Evolutionary conservation across 2,329 filamentous ascomycete genomes (phyloP), one percentile per base, ranked within the genome.

Genomic region (Ceratocystis huliohia): DNA sequence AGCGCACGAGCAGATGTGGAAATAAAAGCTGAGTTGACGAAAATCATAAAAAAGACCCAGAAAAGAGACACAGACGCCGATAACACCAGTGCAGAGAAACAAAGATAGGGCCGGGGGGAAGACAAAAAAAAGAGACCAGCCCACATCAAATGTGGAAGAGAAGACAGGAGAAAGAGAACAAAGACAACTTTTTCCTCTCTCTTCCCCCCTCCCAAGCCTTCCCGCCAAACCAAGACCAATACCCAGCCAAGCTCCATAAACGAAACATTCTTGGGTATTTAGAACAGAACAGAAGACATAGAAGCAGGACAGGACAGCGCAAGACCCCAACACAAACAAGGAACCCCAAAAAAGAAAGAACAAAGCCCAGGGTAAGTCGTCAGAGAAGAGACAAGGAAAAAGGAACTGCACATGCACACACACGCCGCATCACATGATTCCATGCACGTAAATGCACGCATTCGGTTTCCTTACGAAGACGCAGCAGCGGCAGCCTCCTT

Each of bases 401-500:
- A 30, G 45, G 10, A 22, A 64, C 30, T 5, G 20, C 13, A 10
- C 62, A n/a, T 6, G 20, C n/a, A 13, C 50, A 50, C 46, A 20
- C 10, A 10, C 20, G 46, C 46, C 13, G 46, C 20, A 37, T 37
- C 33, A 10, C 33, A 37, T 37, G 33, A 37, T 37, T 37, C 33
- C 8, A 37, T 37, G 33, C 30, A 10, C 48, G 44, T 8, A 46
- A 7, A 33, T 33, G 30, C 33, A 13, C 10, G 45, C 45, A 48
- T 2, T 22, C 7, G 3, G 46, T 8, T 2, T 20, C 6, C 46
- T 57, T 28, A 57, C 53, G 20, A 63, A 22, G 61, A 63, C 64
- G 59, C 45, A 7, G 64, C 37, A 46, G 64, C 37, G 33, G 56
- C 72, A 30, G 74, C 68, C 70, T 80, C 80, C 70, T 80, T 81